Evolutionary conservation across 2,329 filamentous ascomycete species (phyloP).

Genomic region (Aspergillus candidus): DNA sequence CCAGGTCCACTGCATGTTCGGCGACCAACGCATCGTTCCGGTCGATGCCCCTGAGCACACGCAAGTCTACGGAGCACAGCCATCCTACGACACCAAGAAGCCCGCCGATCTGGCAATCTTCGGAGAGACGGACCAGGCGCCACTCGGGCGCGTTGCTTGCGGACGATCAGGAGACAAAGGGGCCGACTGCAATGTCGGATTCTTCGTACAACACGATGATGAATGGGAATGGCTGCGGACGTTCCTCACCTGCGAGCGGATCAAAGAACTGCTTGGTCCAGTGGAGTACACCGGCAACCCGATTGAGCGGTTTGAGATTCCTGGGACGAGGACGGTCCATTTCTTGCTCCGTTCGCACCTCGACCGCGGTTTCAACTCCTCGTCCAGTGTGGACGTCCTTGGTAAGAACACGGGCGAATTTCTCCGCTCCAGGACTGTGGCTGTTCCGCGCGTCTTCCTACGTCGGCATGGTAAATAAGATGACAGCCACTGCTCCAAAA

Average conservation of each 20-base stretch:
- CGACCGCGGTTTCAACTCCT: too few species aligned
- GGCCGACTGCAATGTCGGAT: slow-evolving; percentile 41
- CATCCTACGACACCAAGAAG: slow-evolving; percentile 6
- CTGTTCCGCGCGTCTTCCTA: too few species aligned
- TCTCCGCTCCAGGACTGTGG: too few species aligned
- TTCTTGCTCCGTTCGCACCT: too few species aligned
- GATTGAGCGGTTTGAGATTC: too few species aligned
- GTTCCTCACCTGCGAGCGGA: slow-evolving; percentile 3
- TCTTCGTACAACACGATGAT: slow-evolving; percentile 39
- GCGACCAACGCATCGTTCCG: not conserved
- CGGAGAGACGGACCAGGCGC: slow-evolving; percentile 21
- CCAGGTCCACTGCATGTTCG: slow-evolving; percentile 15
- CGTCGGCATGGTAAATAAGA: too few species aligned
- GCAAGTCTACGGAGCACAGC: slow-evolving; percentile 8
- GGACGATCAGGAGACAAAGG: slow-evolving; percentile 33
- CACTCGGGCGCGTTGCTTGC: slow-evolving; percentile 29
- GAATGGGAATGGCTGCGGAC: slow-evolving; percentile 41
- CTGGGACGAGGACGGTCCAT: too few species aligned
- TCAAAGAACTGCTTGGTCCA: not conserved
- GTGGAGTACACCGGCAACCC: too few species aligned
- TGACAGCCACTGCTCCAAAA: too few species aligned
- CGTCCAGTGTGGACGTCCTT: too few species aligned
- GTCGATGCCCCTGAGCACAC: slow-evolving; percentile 1
- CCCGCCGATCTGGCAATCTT: slow-evolving; percentile 14
- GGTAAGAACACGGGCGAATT: too few species aligned